Percentiles rank a stretch among this genome's conserved stretches.
phyloP scores from a whole-genome alignment of 1,284 basidiomycete genomes.

The Pascua guehoae region DNA sequence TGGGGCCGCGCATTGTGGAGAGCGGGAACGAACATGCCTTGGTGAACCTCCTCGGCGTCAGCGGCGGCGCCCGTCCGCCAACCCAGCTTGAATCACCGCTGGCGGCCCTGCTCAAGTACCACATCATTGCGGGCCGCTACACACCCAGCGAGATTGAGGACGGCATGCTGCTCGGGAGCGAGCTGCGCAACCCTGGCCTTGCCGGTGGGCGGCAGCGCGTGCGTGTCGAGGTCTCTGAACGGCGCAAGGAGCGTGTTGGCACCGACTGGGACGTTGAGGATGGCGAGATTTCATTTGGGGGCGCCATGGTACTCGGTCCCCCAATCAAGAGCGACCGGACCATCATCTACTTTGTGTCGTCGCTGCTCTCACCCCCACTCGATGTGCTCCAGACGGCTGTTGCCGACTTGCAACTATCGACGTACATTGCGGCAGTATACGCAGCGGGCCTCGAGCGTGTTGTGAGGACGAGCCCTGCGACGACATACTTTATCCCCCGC shows the following conservation, averaged over 20 bases:
- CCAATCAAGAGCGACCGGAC: conserved; percentile 60
- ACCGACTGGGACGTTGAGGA: conserved; percentile 44
- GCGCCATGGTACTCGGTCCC: conserved; percentile 71
- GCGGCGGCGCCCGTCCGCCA: too few relatives aligned
- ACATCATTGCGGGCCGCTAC: conserved; percentile 79
- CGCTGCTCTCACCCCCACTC: conserved; percentile 73
- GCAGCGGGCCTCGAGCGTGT: conserved; percentile 72
- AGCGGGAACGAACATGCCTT: too few relatives aligned
- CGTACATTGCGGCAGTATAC: conserved; percentile 84
- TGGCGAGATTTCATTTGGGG: conserved; percentile 74
- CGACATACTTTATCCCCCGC: conserved; percentile 80
- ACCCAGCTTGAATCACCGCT: conserved; percentile 24
- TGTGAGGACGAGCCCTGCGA: conserved; percentile 64
- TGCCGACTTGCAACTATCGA: conserved; percentile 75
- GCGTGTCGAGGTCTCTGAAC: conserved; percentile 59
- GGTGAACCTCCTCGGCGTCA: too few relatives aligned
- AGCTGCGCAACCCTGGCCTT: conserved; percentile 65
- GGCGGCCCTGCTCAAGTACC: conserved; percentile 58
- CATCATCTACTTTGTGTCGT: conserved; percentile 84
- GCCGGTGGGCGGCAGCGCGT: conserved; percentile 69
- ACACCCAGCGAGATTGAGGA: conserved; percentile 64
- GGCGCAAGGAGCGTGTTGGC: conserved; percentile 38
- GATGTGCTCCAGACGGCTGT: conserved; percentile 79
- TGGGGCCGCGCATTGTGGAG: conserved; percentile 12
- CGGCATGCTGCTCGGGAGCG: conserved; percentile 73